A percentile compares a stretch with the other conserved stretches of the same genome.
Evolutionary conservation across 768 basidiomycete genomes (phyloP).

Genomic region (Xanthoconium stramineum): DNA sequence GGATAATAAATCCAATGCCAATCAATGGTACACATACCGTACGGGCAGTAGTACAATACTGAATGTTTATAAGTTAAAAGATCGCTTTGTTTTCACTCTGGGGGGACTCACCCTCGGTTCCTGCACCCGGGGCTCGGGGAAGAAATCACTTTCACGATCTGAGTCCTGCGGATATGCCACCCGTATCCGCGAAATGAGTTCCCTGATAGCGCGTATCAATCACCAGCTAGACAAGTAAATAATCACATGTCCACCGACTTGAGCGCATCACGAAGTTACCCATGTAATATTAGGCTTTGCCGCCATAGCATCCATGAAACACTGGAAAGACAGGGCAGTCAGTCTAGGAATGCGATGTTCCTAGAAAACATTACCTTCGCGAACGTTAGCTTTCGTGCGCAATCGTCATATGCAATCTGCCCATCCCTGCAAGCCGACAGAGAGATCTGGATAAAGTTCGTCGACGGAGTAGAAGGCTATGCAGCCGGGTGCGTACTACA

Average conservation of each 20-base stretch:
- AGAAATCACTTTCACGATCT: not conserved
- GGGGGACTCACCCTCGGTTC: conserved; percentile 7
- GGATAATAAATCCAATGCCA: too few relatives aligned
- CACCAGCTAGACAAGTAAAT: not conserved
- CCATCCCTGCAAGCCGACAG: conserved; percentile 26
- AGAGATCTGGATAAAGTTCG: conserved; percentile 14
- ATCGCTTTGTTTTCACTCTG: too few relatives aligned
- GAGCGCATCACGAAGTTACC: conserved; percentile 17
- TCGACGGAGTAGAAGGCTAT: not conserved
- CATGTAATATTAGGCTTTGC: conserved; percentile 15
- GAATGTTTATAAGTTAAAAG: too few relatives aligned
- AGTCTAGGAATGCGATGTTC: not conserved
- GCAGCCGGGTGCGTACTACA: conserved; percentile 13
- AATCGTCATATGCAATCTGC: conserved; percentile 24
- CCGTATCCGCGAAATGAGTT: conserved; percentile 12
- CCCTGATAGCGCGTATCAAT: conserved; percentile 4
- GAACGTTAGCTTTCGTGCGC: conserved; percentile 16
- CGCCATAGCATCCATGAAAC: conserved; percentile 15
- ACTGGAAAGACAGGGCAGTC: conserved; percentile 7
- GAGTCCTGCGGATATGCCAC: not conserved
- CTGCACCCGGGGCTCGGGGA: conserved; percentile 8
- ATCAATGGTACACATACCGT: too few relatives aligned
- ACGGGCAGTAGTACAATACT: too few relatives aligned
- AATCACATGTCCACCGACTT: conserved; percentile 6
- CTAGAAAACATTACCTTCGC: conserved; percentile 19